phyloP scores from a whole-genome alignment of 2,329 filamentous ascomycete species.

The Sclerotinia trifoliorum region DNA sequence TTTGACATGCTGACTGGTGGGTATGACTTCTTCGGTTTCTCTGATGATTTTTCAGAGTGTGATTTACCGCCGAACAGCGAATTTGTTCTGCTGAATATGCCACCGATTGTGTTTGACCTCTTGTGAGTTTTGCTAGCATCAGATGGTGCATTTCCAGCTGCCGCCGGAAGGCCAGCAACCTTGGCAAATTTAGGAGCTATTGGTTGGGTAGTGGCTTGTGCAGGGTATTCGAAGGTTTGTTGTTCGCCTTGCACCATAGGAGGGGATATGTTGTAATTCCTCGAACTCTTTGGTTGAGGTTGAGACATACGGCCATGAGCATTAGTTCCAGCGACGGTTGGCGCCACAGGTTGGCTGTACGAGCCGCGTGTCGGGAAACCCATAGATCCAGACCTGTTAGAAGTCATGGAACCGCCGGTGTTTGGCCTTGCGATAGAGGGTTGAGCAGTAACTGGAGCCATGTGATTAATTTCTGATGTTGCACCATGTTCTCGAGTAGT shows the following conservation, averaged over 20 bases:
- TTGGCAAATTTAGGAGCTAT: slow-evolving; percentile 57
- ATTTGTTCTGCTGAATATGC: slow-evolving; percentile 78
- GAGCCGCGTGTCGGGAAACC: slow-evolving; percentile 71
- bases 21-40: slow-evolving; percentile 67
- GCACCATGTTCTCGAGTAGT: slow-evolving; percentile 53
- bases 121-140: slow-evolving; percentile 52
- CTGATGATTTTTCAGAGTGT: slow-evolving; percentile 46
- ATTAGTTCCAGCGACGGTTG: slow-evolving; percentile 83
- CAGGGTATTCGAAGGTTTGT: slow-evolving; percentile 54
- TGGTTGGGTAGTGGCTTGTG: slow-evolving; percentile 52
- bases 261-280: slow-evolving; percentile 70
- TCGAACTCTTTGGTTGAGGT: slow-evolving; percentile 58
- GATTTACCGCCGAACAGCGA: slow-evolving; percentile 70
- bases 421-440: slow-evolving; percentile 59
- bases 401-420: slow-evolving; percentile 79
- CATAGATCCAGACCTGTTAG: slow-evolving; percentile 50
- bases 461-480: slow-evolving; percentile 54
- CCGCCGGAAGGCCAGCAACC: slow-evolving; percentile 54
- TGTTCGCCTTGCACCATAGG: slow-evolving; percentile 55
- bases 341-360: slow-evolving; percentile 85
- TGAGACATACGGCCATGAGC: slow-evolving; percentile 88
- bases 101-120: slow-evolving; percentile 73
- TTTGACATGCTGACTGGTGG: slow-evolving; percentile 90
- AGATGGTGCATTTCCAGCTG: slow-evolving; percentile 44
- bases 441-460: slow-evolving; percentile 46